Evolutionary conservation across 2,329 filamentous ascomycete genomes (phyloP).

Genomic region (Aspergillus sp.): DNA sequence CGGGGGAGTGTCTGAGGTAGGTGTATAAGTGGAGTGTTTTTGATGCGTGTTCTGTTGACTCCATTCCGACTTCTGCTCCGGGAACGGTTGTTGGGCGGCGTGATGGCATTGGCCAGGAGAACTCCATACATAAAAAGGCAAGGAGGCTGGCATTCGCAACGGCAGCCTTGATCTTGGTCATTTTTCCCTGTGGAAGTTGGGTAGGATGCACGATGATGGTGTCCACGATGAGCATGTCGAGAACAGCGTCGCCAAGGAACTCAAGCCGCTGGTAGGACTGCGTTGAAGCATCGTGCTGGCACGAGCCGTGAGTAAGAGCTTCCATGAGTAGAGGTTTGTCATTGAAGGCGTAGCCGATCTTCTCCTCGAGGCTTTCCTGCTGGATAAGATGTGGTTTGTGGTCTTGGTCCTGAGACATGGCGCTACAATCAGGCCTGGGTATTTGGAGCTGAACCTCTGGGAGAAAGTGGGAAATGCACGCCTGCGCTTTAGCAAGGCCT

Average conservation of each 20-base stretch:
- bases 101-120: constrained; percentile 18
- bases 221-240: constrained; percentile 72
- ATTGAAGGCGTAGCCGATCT: constrained; percentile 68
- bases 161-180: constrained; percentile 75
- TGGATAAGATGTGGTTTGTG: constrained; percentile 16
- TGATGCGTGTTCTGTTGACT: constrained; percentile 13
- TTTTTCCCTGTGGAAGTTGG: constrained; percentile 55
- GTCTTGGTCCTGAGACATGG: background rate
- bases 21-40: constrained; percentile 59
- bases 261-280: constrained; percentile 73
- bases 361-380: constrained; percentile 16
- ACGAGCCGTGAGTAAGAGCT: constrained; percentile 76
- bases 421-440: constrained; percentile 11
- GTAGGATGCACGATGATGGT: constrained; percentile 33
- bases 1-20: constrained; percentile 58
- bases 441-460: constrained; percentile 48
- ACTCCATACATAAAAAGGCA: constrained; percentile 70
- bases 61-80: constrained; percentile 20
- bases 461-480: constrained; percentile 67
- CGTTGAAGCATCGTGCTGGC: constrained; percentile 51
- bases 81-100: constrained; percentile 3
- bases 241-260: constrained; percentile 81
- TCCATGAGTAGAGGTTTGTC: constrained; percentile 71
- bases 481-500: constrained; percentile 61
- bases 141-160: constrained; percentile 80